These are phyloP conservation scores for Coniferiporia weirii DNA, from an alignment of 1,284 basidiomycete species.

Conservation along the genomic window DNA sequence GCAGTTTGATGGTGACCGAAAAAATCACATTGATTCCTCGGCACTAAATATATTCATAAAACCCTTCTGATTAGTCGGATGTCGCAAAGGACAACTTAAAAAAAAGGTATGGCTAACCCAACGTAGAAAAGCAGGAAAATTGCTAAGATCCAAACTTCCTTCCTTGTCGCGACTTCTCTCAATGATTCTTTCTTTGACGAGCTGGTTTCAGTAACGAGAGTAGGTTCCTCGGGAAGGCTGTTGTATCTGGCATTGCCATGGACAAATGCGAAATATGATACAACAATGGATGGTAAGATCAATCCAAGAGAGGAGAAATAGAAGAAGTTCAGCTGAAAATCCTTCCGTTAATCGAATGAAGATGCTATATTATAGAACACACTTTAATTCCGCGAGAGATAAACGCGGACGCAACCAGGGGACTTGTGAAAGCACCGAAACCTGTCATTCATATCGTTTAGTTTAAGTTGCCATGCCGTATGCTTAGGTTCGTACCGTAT, in stretches of 20 bases:
- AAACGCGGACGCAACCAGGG: conserved; percentile 29
- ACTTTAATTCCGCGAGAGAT: conserved; percentile 28
- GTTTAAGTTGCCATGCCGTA: background rate
- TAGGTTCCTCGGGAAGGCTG: conserved; percentile 7
- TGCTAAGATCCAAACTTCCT: conserved; percentile 29
- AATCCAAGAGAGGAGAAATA: conserved; percentile 13
- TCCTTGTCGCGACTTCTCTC: conserved; percentile 24
- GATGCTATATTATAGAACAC: background rate
- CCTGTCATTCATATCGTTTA: background rate
- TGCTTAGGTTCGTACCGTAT: conserved; percentile 20
- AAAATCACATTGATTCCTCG: conserved; percentile 27
- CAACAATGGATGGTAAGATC: conserved; percentile 10
- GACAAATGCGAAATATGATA: conserved; percentile 14
- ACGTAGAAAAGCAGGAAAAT: conserved; percentile 31
- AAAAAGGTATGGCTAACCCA: conserved; percentile 21
- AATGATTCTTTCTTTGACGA: conserved; percentile 3
- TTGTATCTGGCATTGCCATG: conserved; percentile 14
- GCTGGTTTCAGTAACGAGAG: background rate
- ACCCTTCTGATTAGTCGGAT: background rate
- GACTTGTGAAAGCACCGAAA: conserved; percentile 30
- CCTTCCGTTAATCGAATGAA: background rate
- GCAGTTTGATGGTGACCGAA: no score
- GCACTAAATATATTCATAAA: no score
- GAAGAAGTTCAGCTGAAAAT: conserved; percentile 11
- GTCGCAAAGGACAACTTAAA: background rate